Evolutionary conservation across 148 eudicot genomes (phyloP).

Genomic region (Beta vulgaris): DNA sequence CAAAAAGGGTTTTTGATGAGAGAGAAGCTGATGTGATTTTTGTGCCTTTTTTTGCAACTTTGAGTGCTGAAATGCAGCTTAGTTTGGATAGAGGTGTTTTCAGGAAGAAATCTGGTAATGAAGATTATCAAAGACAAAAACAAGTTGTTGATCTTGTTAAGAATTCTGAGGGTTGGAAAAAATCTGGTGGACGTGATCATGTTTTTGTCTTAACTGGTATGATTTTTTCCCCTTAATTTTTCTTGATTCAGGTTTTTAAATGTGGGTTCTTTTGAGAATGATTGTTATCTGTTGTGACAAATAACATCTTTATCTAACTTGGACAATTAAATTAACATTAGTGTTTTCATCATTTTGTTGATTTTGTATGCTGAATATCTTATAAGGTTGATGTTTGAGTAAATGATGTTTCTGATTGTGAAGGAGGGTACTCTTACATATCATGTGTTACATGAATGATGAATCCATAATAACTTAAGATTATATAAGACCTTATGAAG

Average conservation of each 20-base stretch:
- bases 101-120: constrained; percentile 76
- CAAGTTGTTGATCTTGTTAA: constrained; percentile 69
- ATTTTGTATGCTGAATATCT: neutral
- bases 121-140: constrained; percentile 77
- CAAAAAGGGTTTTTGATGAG: constrained; percentile 57
- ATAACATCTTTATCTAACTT: no score
- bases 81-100: constrained; percentile 57
- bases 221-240: neutral
- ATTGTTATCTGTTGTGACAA: neutral
- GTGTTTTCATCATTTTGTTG: neutral
- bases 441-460: no score
- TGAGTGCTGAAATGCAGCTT: constrained; percentile 92
- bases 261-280: neutral
- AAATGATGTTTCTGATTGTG: neutral
- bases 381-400: neutral
- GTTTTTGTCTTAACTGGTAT: constrained; percentile 93
- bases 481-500: neutral
- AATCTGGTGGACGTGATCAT: constrained; percentile 90
- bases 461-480: no score
- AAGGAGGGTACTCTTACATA: no score
- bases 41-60: constrained; percentile 87
- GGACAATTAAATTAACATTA: neutral
- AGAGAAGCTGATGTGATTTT: constrained; percentile 74
- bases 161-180: constrained; percentile 63
- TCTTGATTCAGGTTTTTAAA: neutral